Percentiles rank a stretch among this genome's conserved stretches.
Conservation (phyloP, 2,329 filamentous ascomycete genomes). For the Trichoderma brevicompactum region DNA sequence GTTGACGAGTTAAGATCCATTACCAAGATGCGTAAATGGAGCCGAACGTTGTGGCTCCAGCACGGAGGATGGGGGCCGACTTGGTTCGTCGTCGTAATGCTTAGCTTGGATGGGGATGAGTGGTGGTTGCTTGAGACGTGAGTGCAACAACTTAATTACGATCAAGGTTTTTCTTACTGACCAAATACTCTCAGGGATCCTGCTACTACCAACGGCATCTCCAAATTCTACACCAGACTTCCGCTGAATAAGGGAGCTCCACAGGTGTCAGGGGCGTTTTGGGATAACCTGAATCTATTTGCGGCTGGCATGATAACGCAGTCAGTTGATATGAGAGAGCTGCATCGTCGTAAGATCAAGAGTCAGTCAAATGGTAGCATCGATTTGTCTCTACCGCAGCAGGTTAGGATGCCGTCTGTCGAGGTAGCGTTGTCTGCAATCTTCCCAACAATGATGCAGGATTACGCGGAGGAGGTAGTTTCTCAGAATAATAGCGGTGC, state of each 20-base stretch:
- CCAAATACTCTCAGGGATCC: constrained; percentile 35
- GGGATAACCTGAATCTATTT: constrained; percentile 56
- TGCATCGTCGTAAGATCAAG: constrained; percentile 52
- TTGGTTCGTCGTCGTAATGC: constrained; percentile 74
- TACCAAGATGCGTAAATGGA: constrained; percentile 65
- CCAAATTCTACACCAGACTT: constrained; percentile 46
- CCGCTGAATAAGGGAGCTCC: constrained; percentile 51
- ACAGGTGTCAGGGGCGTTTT: constrained; percentile 55
- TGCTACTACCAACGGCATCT: constrained; percentile 34
- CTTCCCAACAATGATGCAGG: constrained; percentile 44
- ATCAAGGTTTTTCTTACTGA: constrained; percentile 30
- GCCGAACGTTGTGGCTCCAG: constrained; percentile 70
- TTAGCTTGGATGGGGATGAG: constrained; percentile 72
- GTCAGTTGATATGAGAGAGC: constrained; percentile 52
- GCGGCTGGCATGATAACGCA: constrained; percentile 57
- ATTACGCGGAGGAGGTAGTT: constrained; percentile 12
- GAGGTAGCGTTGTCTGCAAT: constrained; percentile 55
- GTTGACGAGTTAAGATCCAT: constrained; percentile 62
- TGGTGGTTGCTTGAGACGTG: constrained; percentile 77
- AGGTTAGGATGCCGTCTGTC: constrained; percentile 54
- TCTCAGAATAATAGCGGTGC: constrained; percentile 24
- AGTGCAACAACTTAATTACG: constrained; percentile 35
- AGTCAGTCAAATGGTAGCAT: constrained; percentile 42
- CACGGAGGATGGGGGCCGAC: constrained; percentile 70
- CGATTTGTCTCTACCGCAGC: constrained; percentile 48